Evolutionary conservation across 2,329 filamentous ascomycete species (phyloP).

Genomic region (Albophoma yamanashiensis): DNA sequence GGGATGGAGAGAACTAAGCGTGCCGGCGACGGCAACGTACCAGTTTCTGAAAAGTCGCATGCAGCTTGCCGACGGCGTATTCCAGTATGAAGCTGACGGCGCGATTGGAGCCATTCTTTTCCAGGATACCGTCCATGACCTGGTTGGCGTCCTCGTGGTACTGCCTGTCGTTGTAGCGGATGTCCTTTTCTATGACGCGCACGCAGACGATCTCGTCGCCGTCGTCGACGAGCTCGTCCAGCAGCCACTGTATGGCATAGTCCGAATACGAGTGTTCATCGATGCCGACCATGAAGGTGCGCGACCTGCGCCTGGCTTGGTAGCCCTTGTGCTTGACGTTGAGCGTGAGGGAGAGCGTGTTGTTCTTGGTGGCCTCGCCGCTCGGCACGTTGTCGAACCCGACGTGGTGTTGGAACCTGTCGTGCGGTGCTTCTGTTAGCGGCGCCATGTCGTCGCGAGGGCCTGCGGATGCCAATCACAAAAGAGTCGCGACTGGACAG

Average conservation of each 20-base stretch:
- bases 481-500: slow-evolving; percentile 3
- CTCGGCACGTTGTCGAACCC: slow-evolving; percentile 49
- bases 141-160: slow-evolving; percentile 69
- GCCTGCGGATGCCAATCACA: neutral
- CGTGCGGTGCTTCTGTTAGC: slow-evolving; percentile 29
- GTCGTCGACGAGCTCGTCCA: slow-evolving; percentile 86
- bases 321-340: slow-evolving; percentile 83
- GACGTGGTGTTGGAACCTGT: slow-evolving; percentile 49
- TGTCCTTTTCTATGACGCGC: slow-evolving; percentile 75
- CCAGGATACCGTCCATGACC: slow-evolving; percentile 65
- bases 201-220: slow-evolving; percentile 90
- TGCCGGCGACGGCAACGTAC: slow-evolving; percentile 36
- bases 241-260: slow-evolving; percentile 83
- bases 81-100: slow-evolving; percentile 80
- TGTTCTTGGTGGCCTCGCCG: slow-evolving; percentile 48
- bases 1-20: neutral
- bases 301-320: slow-evolving; percentile 65
- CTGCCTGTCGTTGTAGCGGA: slow-evolving; percentile 55
- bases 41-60: slow-evolving; percentile 83
- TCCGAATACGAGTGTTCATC: slow-evolving; percentile 89
- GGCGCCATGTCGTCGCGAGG: slow-evolving; percentile 22
- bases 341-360: slow-evolving; percentile 62
- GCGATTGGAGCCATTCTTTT: slow-evolving; percentile 68
- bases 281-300: slow-evolving; percentile 83
- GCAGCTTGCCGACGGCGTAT: slow-evolving; percentile 79